Conservation (phyloP, 176 grass and related monocot genomes). For the Canna indica region DNA sequence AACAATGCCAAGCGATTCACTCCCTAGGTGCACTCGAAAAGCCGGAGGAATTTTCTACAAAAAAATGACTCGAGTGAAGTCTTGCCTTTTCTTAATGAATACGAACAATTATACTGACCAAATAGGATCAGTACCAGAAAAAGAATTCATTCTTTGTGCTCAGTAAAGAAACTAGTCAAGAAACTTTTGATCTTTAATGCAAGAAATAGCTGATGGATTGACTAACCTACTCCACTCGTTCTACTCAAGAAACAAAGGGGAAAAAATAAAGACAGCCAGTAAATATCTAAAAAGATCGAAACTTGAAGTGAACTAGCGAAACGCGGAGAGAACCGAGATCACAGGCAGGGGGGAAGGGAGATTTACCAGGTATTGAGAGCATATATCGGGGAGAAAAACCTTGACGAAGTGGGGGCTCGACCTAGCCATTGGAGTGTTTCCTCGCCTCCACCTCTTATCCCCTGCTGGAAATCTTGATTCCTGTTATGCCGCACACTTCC, state of each 20-base stretch:
- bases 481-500: too few species aligned
- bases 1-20: constrained; percentile 27
- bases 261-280: not conserved
- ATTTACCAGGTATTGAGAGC: constrained; percentile 25
- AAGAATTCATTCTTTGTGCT: not conserved
- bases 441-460: not conserved
- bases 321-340: not conserved
- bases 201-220: not conserved
- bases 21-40: constrained; percentile 42
- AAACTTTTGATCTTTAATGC: not conserved
- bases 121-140: not conserved
- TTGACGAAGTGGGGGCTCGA: constrained; percentile 30
- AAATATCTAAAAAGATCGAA: not conserved
- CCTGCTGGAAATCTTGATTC: not conserved
- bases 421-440: not conserved
- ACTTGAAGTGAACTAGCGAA: not conserved
- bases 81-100: not conserved
- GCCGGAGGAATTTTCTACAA: constrained; percentile 61
- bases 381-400: constrained; percentile 32
- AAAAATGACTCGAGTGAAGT: constrained; percentile 9
- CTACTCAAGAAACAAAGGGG: not conserved
- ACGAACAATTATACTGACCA: not conserved
- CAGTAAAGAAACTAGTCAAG: not conserved
- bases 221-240: not conserved
- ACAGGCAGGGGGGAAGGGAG: not conserved